Base-by-base conservation (phyloP, 2,329 filamentous ascomycete genomes). In the Hypomyces perniciosus region DNA sequence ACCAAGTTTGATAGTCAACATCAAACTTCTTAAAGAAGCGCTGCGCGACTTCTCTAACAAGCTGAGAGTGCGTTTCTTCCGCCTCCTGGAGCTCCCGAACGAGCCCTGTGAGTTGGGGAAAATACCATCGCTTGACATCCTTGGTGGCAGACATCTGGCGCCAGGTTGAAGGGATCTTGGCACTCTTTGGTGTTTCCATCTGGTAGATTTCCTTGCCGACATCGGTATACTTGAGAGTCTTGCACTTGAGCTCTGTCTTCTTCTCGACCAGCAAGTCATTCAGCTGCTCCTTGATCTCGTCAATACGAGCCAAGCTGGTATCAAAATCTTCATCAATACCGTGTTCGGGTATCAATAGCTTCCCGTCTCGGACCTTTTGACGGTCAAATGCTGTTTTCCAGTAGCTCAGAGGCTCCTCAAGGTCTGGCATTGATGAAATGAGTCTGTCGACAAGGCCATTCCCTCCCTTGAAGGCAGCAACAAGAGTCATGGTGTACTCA, bases 121-220 rank as follows among this genome's bases (percentile, higher is more conserved):
- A 95, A 72, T 97, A 99, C 74, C 92, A 99, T 1, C 93, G 86
- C 70, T 95, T 96, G 62, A 95, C 88, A 51, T 85, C 83, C 56
- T 86, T 82, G 0, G 93, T 97, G 1, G 91, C 87, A 4, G 93
- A 97, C 90, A 97, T 96, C 64, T 97, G 92, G 56, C 90, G 85
- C 91, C 93, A 99, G 60, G 75, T 81, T 57, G 86, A 86, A 0
- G 93, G 93, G 2, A 99, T 83, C 68, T 95, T 96, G 62, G 88
- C 74, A 1, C 74, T 72, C 68, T 93, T 95, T 0, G 93, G 92
- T 0, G 89, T 86, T 66, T 99, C 93, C 8, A 99, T 77, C 69
- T 99, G 92, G 70, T 95, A 97, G 47, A 99, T 89, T 63, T 99
- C 93, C 66, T 99, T 99, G 54, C 93, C 93, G 6, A 95, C 86